Evolutionary conservation across 768 basidiomycete species (phyloP).

Genomic region (Daedalea quercina): DNA sequence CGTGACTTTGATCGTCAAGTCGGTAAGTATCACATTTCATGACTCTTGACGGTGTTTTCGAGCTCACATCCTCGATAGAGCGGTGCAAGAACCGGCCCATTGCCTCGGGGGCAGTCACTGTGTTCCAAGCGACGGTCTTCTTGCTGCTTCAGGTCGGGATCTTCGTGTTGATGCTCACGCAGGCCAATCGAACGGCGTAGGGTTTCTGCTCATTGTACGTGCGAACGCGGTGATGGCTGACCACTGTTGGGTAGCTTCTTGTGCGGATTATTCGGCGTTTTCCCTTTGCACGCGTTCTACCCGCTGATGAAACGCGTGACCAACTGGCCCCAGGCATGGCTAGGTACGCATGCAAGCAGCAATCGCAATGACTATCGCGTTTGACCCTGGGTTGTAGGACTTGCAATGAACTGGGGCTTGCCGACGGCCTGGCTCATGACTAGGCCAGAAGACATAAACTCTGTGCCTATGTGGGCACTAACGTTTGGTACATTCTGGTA

Average conservation of each 20-base stretch:
- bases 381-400: neutral
- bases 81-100: constrained; percentile 26
- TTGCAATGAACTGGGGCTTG: constrained; percentile 2
- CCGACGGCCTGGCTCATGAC: constrained; percentile 37
- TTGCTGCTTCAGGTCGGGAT: constrained; percentile 12
- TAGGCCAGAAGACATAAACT: constrained; percentile 25
- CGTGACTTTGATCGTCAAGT: constrained; percentile 28
- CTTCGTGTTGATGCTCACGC: neutral
- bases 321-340: constrained; percentile 59
- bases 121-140: constrained; percentile 21
- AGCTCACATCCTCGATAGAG: constrained; percentile 12
- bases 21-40: constrained; percentile 13
- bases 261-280: constrained; percentile 11
- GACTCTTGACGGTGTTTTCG: too few relatives aligned
- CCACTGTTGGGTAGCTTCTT: constrained; percentile 3
- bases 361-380: too few relatives aligned
- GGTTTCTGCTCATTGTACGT: neutral
- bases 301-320: constrained; percentile 53
- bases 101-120: constrained; percentile 22
- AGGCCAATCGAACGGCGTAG: neutral
- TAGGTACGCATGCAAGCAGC: constrained; percentile 25
- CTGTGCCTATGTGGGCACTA: constrained; percentile 8
- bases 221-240: constrained; percentile 3
- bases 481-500: constrained; percentile 19
- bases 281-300: constrained; percentile 24